These are phyloP conservation scores for Lactarius pseudohatsudake DNA, from an alignment of 768 basidiomycete genomes.

Conservation along the genomic window DNA sequence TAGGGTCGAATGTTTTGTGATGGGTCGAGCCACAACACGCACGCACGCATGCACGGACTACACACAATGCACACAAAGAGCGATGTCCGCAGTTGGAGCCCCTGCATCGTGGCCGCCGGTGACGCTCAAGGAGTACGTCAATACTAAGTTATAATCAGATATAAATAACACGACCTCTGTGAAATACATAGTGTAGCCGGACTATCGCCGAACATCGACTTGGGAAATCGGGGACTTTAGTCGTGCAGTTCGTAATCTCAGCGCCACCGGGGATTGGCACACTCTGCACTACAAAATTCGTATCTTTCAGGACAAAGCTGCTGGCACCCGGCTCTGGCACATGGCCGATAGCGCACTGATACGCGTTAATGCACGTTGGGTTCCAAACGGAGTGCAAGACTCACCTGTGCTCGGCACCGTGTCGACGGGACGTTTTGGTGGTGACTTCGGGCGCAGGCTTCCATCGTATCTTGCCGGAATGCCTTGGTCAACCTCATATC, in stretches of 20 bases:
- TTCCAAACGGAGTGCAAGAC: background rate
- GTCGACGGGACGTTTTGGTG: fast-evolving
- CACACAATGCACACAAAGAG: background rate
- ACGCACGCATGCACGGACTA: too few relatives aligned
- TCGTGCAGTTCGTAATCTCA: fast-evolving
- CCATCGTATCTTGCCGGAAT: background rate
- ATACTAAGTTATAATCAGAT: background rate
- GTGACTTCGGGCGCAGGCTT: background rate
- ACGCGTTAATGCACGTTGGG: background rate
- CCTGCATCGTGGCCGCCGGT: background rate
- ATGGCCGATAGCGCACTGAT: background rate
- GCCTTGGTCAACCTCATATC: background rate
- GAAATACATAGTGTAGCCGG: background rate
- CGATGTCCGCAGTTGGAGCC: background rate
- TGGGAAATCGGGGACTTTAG: background rate
- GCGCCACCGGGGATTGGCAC: too few relatives aligned
- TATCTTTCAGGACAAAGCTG: fast-evolving
- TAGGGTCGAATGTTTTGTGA: background rate
- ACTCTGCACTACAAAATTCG: background rate
- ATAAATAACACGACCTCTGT: background rate
- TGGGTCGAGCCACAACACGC: background rate
- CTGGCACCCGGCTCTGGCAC: background rate
- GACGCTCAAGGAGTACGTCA: background rate
- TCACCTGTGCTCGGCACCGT: background rate
- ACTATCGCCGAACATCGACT: background rate